These are phyloP conservation scores for Metarhizium robertsii DNA, from an alignment of 2,329 filamentous ascomycete species.

Conservation along the genomic window DNA sequence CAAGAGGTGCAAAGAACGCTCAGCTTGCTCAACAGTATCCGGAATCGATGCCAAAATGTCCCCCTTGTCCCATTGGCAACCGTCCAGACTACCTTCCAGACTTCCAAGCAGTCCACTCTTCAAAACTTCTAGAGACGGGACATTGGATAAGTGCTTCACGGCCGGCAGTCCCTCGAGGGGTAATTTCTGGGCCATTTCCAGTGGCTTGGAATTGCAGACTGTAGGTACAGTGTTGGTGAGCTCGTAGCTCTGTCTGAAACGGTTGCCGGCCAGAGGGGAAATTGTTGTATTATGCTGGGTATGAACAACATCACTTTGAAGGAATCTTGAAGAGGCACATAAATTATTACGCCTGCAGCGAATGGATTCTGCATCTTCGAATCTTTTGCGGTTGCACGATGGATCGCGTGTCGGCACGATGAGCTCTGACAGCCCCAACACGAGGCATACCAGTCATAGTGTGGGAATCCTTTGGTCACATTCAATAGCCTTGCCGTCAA, in stretches of 20 bases:
- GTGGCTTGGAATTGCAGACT: neutral
- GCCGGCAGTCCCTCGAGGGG: conserved; percentile 4
- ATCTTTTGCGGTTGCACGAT: conserved; percentile 1
- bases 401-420: conserved; percentile 9
- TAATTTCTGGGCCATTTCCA: conserved; percentile 8
- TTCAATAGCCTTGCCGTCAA: conserved; percentile 7
- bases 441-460: conserved; percentile 14
- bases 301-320: neutral
- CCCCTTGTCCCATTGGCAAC: conserved; percentile 8
- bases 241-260: neutral
- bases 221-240: neutral
- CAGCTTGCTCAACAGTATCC: conserved; percentile 9
- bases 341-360: neutral
- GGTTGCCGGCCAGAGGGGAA: neutral
- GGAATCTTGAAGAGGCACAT: conserved; percentile 1
- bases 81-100: neutral
- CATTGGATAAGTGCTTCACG: conserved; percentile 11
- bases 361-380: neutral
- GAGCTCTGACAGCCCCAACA: conserved; percentile 5
- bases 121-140: conserved; percentile 10
- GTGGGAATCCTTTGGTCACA: conserved; percentile 1
- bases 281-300: neutral
- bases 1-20: conserved; percentile 17
- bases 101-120: conserved; percentile 7
- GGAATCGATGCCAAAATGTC: conserved; percentile 15